Evolutionary conservation across 805 yeast species (phyloP), one percentile per base, ranked within the genome.

Genomic region (Priceomyces medius): DNA sequence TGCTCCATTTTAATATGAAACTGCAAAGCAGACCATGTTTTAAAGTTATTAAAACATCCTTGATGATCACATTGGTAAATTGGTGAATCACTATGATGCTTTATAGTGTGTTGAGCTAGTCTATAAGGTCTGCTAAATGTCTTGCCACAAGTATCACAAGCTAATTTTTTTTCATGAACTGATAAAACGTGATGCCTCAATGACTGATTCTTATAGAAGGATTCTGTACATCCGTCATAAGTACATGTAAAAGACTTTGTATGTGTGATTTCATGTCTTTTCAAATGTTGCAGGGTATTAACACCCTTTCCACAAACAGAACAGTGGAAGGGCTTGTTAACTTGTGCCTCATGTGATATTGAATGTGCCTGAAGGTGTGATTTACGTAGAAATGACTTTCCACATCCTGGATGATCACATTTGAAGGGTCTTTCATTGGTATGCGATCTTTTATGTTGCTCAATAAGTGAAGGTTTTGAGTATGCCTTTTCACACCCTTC

Each of bases 251-350:
- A 83, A 1, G 88, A 77, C 40, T 60, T 66, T 3, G 80, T 79
- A 58, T 93, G 98, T 2, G 95, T 84, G 28, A 77, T 74, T 62
- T 83, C 88, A 59, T 93, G 99, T 40, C 96, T 74, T 46, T 74
- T 78, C 42, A 88, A 68, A 55, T 90, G 97, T 63, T 93, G 98
- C 38, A 59, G 60, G 0, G 96, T 76, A 39, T 81, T 83, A 38
- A 86, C 83, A 3, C 96, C 96, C 60, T 88, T 89, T 1, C 83
- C 82, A 58, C 99, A 93, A 1, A 73, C 58, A 0, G 79, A 60
- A 55, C 98, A 90, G 31, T 73, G 76, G 55, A 75, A 81, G 0
- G 96, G 96, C 52, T 85, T 86, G 3, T 73, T 76, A 1, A 67
- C 71, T 18, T 60, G 63, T 2, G 45, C 45, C 5, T 68, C 53